Base-by-base conservation (phyloP, 176 grass and related monocot genomes). In the Eleusine coracana region DNA sequence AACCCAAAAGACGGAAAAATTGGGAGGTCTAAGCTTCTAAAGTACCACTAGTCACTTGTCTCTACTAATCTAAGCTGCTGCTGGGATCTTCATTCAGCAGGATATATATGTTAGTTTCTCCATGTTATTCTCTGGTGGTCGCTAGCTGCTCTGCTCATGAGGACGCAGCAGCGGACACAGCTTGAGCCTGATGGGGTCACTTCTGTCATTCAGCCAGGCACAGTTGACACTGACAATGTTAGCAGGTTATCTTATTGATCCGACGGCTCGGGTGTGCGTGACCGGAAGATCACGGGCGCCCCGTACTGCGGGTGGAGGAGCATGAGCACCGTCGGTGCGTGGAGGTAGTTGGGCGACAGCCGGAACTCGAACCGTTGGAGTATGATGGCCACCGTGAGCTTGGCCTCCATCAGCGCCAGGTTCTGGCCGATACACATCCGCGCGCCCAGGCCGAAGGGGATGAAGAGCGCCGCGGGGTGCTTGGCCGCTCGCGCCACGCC, bases 381-480 rank as follows among this genome's bases (percentile, higher is more conserved):
- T 27, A 99, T 79, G 85, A 96, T 81, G 88, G 96, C 89, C 68
- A 99, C 34, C 45, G 93, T 87, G 68, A 96, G 89, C 80, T 99
- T 99, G 73, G 96, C 81, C 89, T 99, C 96, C 0, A 99, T 83
- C 75, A 99, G 82, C 21, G 96, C 96, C 29, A 99, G 80, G 83
- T 96, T 99, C 88, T 99, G 96, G 56, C 96, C 96, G 56, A 99
- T 99, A 91, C 96, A 99, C 93, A 96, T 96, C 42, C 96, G 89
- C 2, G 89, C 80, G 21, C 96, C 96, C 18, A 99, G 87, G 11
- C 96, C 96, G 74, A 99, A 99, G 5, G 96, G 96, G 8, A 99
- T 99, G 91, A 95, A 99, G 31, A 34, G 31, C 70, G 96, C 91
- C 10, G 87, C 80, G 1, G 91, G 96, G 70, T 99, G 96, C 78